Conservation (phyloP, 345 rosid genomes). For the Salix koriyanagi region DNA sequence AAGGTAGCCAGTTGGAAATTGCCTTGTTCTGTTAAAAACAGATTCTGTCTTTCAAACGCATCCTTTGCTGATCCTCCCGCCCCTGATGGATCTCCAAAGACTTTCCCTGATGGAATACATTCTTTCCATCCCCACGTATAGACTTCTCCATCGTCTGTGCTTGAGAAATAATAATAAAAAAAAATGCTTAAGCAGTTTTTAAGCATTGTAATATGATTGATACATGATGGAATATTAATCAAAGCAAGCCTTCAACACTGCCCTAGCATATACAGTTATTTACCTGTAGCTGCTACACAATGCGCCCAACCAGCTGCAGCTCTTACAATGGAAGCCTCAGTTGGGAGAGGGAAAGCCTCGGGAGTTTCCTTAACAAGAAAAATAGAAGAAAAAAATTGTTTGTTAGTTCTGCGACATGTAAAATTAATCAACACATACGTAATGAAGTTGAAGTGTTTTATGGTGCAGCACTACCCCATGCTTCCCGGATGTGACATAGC, state of each 20-base stretch:
- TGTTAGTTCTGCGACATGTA: conserved; percentile 4
- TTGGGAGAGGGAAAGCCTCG: conserved; percentile 90
- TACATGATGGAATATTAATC: background rate
- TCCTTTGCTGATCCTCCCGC: conserved; percentile 44
- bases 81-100: conserved; percentile 49
- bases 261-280: background rate
- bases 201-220: background rate
- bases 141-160: conserved; percentile 64
- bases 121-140: conserved; percentile 99
- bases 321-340: conserved; percentile 53
- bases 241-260: conserved; percentile 1
- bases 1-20: conserved; percentile 8
- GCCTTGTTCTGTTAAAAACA: conserved; percentile 70
- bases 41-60: conserved; percentile 49
- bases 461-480: conserved; percentile 61
- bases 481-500: conserved; percentile 94
- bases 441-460: conserved; percentile 9
- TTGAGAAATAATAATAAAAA: conserved; percentile 10
- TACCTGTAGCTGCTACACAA: conserved; percentile 89
- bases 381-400: background rate
- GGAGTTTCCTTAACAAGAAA: conserved; percentile 66
- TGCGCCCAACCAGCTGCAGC: conserved; percentile 99
- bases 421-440: background rate
- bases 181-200: background rate
- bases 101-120: conserved; percentile 88